Evolutionary conservation across 169 alveolate species (phyloP), one percentile per base, ranked within the genome.

Genomic region (Plasmodium gallinaceum): DNA sequence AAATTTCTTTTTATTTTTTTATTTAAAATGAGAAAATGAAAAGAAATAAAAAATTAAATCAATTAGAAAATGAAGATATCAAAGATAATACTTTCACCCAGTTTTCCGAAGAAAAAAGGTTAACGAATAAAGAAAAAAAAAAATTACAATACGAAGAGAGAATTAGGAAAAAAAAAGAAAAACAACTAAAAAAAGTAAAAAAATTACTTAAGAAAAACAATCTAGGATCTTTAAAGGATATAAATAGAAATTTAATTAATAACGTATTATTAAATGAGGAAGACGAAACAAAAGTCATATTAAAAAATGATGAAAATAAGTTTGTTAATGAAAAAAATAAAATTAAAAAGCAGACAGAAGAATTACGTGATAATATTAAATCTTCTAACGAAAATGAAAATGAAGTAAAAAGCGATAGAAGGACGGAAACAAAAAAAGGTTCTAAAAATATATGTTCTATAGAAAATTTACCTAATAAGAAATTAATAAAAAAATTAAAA

Each of bases 111-210:
- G 32, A 68, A 0, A 68, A 57, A 42, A 48, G 10, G 9, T 83
- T 83, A 83, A 66, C 85, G 20, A 83, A 61, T 45, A 83, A 83
- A 65, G 85, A 83, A 32, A 68, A 58, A 9, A 83, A 68, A 58
- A 68, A 57, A 69, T 52, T 83, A 57, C 85, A 83, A 54, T 83
- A 83, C 46, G 85, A 83, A 68, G 72, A 83, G 66, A 54, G 91
- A 83, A 68, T 51, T 12, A 26, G 72, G 51, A 83, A 57, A 66
- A 80, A 83, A 83, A 83, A 48, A 52, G 91, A 83, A 57, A 83
- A 62, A 57, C 91, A 83, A 22, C 52, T 83, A 9, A 83, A 83
- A 58, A 83, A 61, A 57, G 83, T 83, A 12, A 37, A 83, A 58
- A 83, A 83, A 68, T n/a, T 83, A 83, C 66, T 83, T 60, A 51